Percentiles rank a stretch among this genome's conserved stretches.
phyloP scores from a whole-genome alignment of 2,329 filamentous ascomycete genomes.

The Apiospora koreana region DNA sequence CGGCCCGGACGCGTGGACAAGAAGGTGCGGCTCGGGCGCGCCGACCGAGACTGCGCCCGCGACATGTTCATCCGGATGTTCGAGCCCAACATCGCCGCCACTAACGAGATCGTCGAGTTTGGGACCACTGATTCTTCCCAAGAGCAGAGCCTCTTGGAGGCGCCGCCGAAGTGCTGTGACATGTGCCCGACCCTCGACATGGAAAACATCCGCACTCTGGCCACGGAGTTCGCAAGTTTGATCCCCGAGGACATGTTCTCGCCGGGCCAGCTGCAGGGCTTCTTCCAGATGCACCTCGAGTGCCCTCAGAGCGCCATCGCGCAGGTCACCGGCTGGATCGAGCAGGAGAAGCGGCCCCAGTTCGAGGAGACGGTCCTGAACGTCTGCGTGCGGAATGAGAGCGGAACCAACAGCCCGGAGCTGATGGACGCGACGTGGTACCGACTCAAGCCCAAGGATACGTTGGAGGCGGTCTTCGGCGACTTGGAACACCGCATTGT shows the following conservation, averaged over 20 bases:
- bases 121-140: not conserved
- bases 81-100: not conserved
- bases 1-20: not conserved
- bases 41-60: not conserved
- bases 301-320: not conserved
- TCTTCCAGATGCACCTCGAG: slow-evolving; percentile 7
- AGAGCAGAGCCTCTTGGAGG: not conserved
- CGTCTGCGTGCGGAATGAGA: not conserved
- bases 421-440: not conserved
- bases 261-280: slow-evolving; percentile 7
- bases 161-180: not conserved
- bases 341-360: not conserved
- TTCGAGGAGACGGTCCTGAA: not conserved
- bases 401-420: not conserved
- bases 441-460: not conserved
- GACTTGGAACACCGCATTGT: not conserved
- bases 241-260: not conserved
- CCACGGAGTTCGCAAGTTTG: not conserved
- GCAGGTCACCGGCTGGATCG: not conserved
- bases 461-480: not conserved
- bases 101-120: no score
- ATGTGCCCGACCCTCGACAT: not conserved
- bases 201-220: not conserved
- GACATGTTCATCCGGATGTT: slow-evolving; percentile 11
- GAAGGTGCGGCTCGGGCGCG: not conserved